These are phyloP conservation scores for Puccinia hordei DNA, from an alignment of 1,284 basidiomycete species.

Conservation along the genomic window DNA sequence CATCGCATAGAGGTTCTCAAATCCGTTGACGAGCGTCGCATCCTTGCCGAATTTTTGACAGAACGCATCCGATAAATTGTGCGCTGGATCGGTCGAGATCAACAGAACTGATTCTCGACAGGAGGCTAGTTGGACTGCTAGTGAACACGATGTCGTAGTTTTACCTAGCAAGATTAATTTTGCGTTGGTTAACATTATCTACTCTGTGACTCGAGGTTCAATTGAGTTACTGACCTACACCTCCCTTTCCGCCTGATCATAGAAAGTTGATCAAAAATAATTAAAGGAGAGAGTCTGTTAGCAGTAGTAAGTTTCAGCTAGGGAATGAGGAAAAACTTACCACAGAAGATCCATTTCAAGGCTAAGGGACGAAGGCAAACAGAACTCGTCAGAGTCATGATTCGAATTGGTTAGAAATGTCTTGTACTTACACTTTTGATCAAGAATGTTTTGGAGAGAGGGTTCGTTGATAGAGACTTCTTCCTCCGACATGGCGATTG, in stretches of 20 bases:
- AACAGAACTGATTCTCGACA: conserved; percentile 86
- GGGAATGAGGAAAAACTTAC: conserved; percentile 28
- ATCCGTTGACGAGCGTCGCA: conserved; percentile 98
- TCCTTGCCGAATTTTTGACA: conserved; percentile 99
- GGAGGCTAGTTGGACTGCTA: conserved; percentile 88
- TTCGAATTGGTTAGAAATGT: background rate
- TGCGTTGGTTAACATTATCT: background rate
- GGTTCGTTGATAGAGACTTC: conserved; percentile 29
- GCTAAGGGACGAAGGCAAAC: conserved; percentile 16
- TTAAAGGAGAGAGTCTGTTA: too few relatives aligned
- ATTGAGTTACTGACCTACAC: conserved; percentile 52
- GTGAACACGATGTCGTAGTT: conserved; percentile 91
- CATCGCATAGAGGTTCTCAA: conserved; percentile 96
- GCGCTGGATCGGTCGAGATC: conserved; percentile 96
- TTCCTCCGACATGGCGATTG: background rate
- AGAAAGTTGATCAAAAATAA: background rate
- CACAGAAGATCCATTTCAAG: conserved; percentile 58
- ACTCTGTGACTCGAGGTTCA: background rate
- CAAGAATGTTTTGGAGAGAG: conserved; percentile 43
- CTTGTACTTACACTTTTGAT: conserved; percentile 44
- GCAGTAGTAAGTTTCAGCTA: background rate
- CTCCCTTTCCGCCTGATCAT: conserved; percentile 54
- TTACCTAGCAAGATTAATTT: conserved; percentile 67
- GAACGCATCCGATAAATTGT: conserved; percentile 98
- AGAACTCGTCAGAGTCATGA: background rate